Percentiles rank a stretch among this genome's conserved stretches.
Conservation (phyloP, 2,329 filamentous ascomycete species). For the Stagonosporopsis vannaccii region DNA sequence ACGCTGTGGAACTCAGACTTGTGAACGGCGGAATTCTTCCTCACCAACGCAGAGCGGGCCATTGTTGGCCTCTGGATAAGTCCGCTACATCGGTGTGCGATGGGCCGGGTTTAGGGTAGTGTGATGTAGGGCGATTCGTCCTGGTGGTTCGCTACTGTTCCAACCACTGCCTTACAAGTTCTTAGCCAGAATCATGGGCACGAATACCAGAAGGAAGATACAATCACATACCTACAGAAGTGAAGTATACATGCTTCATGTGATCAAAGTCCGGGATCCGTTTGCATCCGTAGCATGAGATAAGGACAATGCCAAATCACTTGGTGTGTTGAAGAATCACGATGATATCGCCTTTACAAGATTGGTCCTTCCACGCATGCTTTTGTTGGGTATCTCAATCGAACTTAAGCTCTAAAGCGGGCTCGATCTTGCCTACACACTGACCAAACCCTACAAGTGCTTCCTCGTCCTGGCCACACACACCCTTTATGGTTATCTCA, state of each 20-base stretch:
- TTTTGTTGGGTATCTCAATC: constrained; percentile 13
- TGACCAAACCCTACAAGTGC: constrained; percentile 80
- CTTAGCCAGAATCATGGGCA: not conserved
- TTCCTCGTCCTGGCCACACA: constrained; percentile 67
- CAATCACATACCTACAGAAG: not conserved
- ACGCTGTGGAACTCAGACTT: not conserved
- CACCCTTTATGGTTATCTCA: constrained; percentile 70
- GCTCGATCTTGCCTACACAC: constrained; percentile 68
- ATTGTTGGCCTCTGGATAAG: not conserved
- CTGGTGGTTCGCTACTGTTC: not conserved
- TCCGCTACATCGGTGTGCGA: not conserved
- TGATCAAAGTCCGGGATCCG: not conserved
- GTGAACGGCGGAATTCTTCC: constrained; percentile 12
- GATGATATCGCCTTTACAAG: not conserved
- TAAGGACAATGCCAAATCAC: not conserved
- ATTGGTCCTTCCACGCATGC: not conserved
- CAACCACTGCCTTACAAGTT: not conserved
- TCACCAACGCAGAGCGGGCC: not conserved
- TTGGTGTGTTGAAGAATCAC: not conserved
- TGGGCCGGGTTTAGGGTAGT: not conserved
- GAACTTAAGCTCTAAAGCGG: constrained; percentile 39
- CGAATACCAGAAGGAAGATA: not conserved
- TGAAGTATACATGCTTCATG: too few relatives aligned
- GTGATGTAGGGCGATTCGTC: not conserved
- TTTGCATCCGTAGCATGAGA: not conserved